Percentiles rank a stretch among this genome's conserved stretches.
Evolutionary conservation across 106 monocot genomes (phyloP).

Genomic region (Phalaenopsis aphrodite): DNA sequence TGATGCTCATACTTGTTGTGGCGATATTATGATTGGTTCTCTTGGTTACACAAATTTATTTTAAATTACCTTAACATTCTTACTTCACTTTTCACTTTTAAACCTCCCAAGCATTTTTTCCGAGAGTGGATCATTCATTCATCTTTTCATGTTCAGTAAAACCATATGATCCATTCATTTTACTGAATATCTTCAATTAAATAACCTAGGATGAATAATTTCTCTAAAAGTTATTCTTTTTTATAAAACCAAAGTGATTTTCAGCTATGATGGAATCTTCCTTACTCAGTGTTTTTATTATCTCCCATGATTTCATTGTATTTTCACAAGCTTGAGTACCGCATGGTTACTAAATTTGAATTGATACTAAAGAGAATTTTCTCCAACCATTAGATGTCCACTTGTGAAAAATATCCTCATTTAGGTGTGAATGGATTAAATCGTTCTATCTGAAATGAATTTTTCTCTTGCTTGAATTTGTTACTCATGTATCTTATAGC

Average conservation of each 20-base stretch:
- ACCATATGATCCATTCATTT: not conserved
- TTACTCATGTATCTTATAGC: not conserved
- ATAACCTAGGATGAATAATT: not conserved
- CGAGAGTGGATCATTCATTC: not conserved
- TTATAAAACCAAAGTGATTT: not conserved
- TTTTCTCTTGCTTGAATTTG: not conserved
- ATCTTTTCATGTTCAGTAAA: not conserved
- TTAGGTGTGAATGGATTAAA: not conserved
- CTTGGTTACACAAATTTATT: not conserved
- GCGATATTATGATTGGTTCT: no score
- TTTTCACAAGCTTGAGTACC: not conserved
- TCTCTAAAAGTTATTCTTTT: no score
- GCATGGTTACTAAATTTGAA: not conserved
- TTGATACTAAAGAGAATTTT: not conserved
- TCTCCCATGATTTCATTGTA: not conserved
- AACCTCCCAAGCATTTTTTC: not conserved
- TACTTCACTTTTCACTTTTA: not conserved
- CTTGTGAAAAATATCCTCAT: not conserved
- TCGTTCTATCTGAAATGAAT: not conserved
- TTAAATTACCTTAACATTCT: not conserved
- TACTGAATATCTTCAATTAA: not conserved
- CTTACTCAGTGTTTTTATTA: not conserved
- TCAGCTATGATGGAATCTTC: not conserved
- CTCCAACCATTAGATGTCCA: not conserved
- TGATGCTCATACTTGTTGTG: not conserved